These are phyloP conservation scores for Suillus bovinus DNA, from an alignment of 768 basidiomycete species.

Conservation along the genomic window DNA sequence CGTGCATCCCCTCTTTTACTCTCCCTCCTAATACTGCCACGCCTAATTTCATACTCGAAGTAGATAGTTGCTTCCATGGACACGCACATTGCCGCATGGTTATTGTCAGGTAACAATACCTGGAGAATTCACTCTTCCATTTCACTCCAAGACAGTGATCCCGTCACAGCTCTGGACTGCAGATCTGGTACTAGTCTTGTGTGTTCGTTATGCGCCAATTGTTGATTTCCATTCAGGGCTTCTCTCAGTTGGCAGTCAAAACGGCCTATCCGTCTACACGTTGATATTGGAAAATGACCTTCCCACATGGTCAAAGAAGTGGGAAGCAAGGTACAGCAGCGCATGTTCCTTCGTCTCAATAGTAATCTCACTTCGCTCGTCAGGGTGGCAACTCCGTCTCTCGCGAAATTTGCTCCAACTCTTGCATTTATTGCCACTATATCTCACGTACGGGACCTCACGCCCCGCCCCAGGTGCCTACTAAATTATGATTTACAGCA, in stretches of 20 bases:
- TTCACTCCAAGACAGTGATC: constrained; percentile 53
- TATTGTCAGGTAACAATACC: constrained; percentile 62
- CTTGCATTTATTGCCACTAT: constrained; percentile 71
- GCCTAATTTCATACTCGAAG: constrained; percentile 14
- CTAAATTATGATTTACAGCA: constrained; percentile 38
- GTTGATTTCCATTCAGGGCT: constrained; percentile 54
- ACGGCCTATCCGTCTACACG: constrained; percentile 70
- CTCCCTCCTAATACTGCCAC: constrained; percentile 10
- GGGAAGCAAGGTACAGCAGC: constrained; percentile 57
- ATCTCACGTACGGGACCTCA: constrained; percentile 46
- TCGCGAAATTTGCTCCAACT: constrained; percentile 72
- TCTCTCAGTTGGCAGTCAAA: constrained; percentile 65
- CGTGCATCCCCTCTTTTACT: constrained; percentile 31
- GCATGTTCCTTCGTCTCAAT: constrained; percentile 7
- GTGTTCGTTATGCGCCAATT: neutral
- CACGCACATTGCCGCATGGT: constrained; percentile 74
- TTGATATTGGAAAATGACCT: constrained; percentile 80
- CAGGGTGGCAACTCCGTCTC: constrained; percentile 51
- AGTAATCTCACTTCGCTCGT: constrained; percentile 14
- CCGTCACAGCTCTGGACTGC: constrained; percentile 66
- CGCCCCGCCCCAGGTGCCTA: constrained; percentile 6
- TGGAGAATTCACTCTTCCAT: constrained; percentile 87
- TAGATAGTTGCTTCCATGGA: constrained; percentile 77
- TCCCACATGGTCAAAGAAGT: constrained; percentile 81
- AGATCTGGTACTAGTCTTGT: constrained; percentile 57